phyloP scores from a whole-genome alignment of 768 basidiomycete species.

The Fibroporia radiculosa region DNA sequence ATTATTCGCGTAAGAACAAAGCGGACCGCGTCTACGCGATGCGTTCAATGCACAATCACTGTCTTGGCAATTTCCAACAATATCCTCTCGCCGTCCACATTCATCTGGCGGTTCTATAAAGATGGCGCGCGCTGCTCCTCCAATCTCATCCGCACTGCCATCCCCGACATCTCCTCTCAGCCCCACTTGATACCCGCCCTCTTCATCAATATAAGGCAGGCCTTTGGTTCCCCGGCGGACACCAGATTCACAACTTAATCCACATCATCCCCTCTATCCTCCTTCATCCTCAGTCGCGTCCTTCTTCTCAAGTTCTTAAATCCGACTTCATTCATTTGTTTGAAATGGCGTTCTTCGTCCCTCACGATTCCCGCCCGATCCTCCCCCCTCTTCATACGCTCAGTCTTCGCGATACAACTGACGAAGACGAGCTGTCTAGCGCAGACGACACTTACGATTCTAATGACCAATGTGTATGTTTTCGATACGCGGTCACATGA shows the following conservation, averaged over 20 bases:
- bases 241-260: conserved; percentile 13
- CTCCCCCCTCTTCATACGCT: conserved; percentile 48
- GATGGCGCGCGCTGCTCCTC: conserved; percentile 4
- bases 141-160: conserved; percentile 9
- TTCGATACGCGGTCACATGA: conserved; percentile 1
- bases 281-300: conserved; percentile 5
- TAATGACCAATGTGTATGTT: conserved; percentile 11
- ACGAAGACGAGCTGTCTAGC: not conserved
- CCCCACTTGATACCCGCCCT: conserved; percentile 13
- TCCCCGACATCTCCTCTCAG: not conserved
- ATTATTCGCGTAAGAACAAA: not conserved
- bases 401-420: conserved; percentile 25
- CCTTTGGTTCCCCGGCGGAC: conserved; percentile 24
- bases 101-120: conserved; percentile 11
- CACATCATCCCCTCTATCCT: conserved; percentile 8
- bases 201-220: conserved; percentile 20
- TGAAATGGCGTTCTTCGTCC: conserved; percentile 9
- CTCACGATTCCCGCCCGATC: conserved; percentile 34
- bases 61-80: conserved; percentile 6
- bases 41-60: not conserved
- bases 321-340: conserved; percentile 3
- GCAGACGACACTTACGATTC: conserved; percentile 6
- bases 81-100: conserved; percentile 5
- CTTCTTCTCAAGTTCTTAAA: conserved; percentile 1
- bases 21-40: not conserved